A percentile compares a stretch with the other conserved stretches of the same genome.
These are phyloP conservation scores for Phytopythium chamaehyphon DNA, from an alignment of 352 stramenopile species.

Conservation along the genomic window DNA sequence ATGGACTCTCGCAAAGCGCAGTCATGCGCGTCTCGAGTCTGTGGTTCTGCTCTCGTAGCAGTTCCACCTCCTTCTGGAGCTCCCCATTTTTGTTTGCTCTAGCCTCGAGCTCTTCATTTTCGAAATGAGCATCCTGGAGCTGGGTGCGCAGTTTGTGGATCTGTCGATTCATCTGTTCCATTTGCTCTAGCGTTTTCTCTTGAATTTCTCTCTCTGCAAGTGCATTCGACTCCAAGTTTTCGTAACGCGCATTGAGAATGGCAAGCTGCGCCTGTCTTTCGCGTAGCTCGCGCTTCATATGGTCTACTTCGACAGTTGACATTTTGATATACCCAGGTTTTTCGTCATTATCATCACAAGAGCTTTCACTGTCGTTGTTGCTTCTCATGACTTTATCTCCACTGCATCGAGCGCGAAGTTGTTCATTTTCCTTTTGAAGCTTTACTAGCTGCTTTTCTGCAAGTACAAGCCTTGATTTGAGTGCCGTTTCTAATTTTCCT, in stretches of 20 bases:
- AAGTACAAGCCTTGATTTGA: constrained; percentile 68
- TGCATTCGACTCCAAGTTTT: constrained; percentile 84
- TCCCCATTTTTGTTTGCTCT: constrained; percentile 59
- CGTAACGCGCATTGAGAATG: constrained; percentile 86
- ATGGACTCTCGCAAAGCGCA: constrained; percentile 89
- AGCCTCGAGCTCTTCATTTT: constrained; percentile 77
- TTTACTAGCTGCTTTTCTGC: constrained; percentile 70
- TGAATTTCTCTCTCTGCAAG: constrained; percentile 86
- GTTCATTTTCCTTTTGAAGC: constrained; percentile 66
- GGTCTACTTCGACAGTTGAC: constrained; percentile 33
- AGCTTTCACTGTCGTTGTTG: constrained; percentile 33
- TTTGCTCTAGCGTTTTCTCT: constrained; percentile 80
- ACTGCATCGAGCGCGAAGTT: constrained; percentile 25
- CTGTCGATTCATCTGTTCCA: constrained; percentile 90
- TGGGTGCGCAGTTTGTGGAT: constrained; percentile 86
- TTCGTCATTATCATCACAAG: constrained; percentile 24
- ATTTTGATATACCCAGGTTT: constrained; percentile 8
- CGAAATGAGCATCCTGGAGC: constrained; percentile 70
- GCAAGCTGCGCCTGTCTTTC: constrained; percentile 79
- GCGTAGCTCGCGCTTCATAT: constrained; percentile 71
- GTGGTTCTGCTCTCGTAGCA: constrained; percentile 78
- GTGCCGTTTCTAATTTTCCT: constrained; percentile 53
- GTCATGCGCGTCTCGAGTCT: constrained; percentile 90
- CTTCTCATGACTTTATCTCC: constrained; percentile 8
- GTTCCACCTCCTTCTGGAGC: constrained; percentile 71